phyloP scores from a whole-genome alignment of 1,284 basidiomycete genomes.

The Ustilago vetiveriae region DNA sequence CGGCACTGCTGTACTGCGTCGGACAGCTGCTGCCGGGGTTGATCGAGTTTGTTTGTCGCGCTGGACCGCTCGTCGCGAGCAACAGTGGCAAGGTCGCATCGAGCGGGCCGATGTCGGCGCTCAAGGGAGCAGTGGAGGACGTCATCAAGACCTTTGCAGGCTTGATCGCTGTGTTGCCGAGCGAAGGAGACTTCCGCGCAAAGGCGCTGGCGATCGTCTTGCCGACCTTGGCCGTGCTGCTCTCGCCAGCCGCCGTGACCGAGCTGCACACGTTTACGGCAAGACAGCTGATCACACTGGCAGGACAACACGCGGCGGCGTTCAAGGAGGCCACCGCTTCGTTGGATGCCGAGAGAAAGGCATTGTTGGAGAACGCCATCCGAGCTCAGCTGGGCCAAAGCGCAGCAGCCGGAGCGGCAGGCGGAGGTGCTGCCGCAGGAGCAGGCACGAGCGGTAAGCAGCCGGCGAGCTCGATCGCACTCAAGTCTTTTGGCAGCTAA shows the following conservation, averaged over 20 bases:
- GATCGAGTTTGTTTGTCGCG: conserved; percentile 79
- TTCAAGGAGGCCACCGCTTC: conserved; percentile 87
- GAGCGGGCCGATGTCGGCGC: conserved; percentile 67
- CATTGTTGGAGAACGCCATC: conserved; percentile 80
- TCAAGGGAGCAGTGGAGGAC: conserved; percentile 75
- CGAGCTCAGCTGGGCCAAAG: conserved; percentile 34
- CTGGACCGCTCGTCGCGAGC: conserved; percentile 25
- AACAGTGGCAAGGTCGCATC: background rate
- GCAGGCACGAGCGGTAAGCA: conserved; percentile 1
- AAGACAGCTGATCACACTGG: conserved; percentile 80
- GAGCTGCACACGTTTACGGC: conserved; percentile 75
- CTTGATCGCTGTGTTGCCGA: conserved; percentile 67
- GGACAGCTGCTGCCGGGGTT: conserved; percentile 80
- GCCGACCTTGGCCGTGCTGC: conserved; percentile 79
- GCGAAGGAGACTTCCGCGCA: conserved; percentile 65
- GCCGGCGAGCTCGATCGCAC: conserved; percentile 35
- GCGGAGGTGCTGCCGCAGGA: background rate
- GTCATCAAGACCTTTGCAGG: conserved; percentile 81
- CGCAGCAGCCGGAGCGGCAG: background rate
- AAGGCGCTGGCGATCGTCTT: conserved; percentile 80
- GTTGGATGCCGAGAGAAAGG: conserved; percentile 74
- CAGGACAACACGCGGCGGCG: conserved; percentile 76
- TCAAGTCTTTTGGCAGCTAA: conserved; percentile 48
- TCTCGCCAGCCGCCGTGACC: conserved; percentile 70
- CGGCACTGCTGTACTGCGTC: conserved; percentile 78